A percentile compares a stretch with the other conserved stretches of the same genome.
Conservation (phyloP, 2,329 filamentous ascomycete species). For the Ophiostoma novo-ulmi region DNA sequence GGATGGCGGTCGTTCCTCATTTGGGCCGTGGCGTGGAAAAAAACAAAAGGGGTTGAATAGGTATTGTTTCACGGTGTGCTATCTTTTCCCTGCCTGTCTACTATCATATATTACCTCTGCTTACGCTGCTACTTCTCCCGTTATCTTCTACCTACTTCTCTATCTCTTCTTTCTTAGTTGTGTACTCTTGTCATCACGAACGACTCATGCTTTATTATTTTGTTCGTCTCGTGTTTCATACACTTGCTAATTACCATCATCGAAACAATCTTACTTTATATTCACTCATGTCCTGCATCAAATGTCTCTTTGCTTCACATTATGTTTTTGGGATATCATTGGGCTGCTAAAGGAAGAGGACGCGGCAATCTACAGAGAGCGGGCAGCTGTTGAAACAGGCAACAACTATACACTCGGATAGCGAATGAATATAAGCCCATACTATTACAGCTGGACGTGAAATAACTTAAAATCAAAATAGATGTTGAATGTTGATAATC, state of each 20-base stretch:
- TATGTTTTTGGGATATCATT: not conserved
- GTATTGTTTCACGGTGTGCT: not conserved
- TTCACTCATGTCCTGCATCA: not conserved
- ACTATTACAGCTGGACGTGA: not conserved
- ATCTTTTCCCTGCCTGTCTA: not conserved
- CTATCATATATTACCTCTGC: not conserved
- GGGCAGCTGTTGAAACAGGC: not conserved
- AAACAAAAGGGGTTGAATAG: not conserved
- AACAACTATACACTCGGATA: not conserved
- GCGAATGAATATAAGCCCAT: not conserved
- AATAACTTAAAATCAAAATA: too few species aligned
- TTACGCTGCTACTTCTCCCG: not conserved
- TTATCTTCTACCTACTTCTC: not conserved
- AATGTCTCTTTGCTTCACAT: not conserved
- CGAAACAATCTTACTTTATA: not conserved
- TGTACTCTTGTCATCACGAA: not conserved
- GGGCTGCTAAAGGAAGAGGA: not conserved
- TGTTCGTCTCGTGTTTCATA: not conserved
- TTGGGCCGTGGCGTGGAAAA: conserved; percentile 3
- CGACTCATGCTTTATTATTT: not conserved
- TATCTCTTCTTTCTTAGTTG: not conserved
- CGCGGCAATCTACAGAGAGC: not conserved
- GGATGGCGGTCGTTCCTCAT: conserved; percentile 4
- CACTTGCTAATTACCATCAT: not conserved
- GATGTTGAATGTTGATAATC: not conserved